Evolutionary conservation across 2,329 filamentous ascomycete species (phyloP).

Genomic region (Tolypocladium pustulatum): DNA sequence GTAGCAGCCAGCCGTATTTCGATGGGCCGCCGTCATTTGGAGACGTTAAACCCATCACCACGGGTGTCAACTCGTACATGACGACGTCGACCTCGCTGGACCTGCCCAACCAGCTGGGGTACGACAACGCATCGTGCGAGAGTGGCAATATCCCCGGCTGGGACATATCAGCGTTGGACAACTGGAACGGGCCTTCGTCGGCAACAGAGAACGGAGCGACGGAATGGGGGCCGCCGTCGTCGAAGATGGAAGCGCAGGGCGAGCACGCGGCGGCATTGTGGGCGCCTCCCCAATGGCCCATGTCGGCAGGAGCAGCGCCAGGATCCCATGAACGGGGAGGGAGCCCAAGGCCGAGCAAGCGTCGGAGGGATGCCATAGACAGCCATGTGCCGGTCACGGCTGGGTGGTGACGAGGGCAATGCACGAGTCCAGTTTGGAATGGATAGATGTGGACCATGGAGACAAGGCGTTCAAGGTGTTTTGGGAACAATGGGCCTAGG

Average conservation of each 20-base stretch:
- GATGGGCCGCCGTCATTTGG: constrained; percentile 19
- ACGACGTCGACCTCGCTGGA: constrained; percentile 18
- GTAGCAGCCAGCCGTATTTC: constrained; percentile 19
- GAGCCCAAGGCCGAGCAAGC: constrained; percentile 26
- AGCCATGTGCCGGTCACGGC: constrained; percentile 21
- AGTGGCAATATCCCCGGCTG: constrained; percentile 21
- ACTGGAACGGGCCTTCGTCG: constrained; percentile 17
- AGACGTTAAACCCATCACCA: constrained; percentile 23
- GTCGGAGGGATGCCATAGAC: constrained; percentile 22
- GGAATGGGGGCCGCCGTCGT: constrained; percentile 19
- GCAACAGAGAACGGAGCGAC: constrained; percentile 13
- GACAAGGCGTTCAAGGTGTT: neutral
- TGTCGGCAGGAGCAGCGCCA: constrained; percentile 15
- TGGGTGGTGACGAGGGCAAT: constrained; percentile 14
- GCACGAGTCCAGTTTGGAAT: neutral
- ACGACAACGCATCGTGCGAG: constrained; percentile 22
- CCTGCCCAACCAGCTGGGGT: constrained; percentile 20
- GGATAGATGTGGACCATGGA: neutral
- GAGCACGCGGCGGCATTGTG: constrained; percentile 19
- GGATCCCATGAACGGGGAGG: constrained; percentile 17
- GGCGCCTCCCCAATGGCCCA: constrained; percentile 23
- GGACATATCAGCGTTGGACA: constrained; percentile 26
- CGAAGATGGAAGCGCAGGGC: constrained; percentile 18
- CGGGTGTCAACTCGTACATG: constrained; percentile 19
- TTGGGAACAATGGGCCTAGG: neutral